Base-by-base conservation (phyloP, 148 eudicot genomes). In the Fagopyrum esculentum region DNA sequence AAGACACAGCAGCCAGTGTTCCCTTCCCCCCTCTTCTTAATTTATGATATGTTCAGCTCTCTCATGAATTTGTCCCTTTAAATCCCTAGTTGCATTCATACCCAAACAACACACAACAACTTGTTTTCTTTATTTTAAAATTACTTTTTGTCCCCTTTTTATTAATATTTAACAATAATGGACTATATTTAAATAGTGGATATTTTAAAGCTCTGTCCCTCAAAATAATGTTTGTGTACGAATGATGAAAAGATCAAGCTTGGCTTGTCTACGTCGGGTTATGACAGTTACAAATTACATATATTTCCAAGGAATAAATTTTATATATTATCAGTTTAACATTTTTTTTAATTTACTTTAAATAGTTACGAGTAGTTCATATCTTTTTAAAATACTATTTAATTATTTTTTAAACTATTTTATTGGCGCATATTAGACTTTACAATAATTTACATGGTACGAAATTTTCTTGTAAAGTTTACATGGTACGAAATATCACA, bases 111-210 rank as follows among this genome's bases (percentile, higher is more conserved):
- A 66, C 5, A 11, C 0, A 13, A 40, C 47, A 40, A 66, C 71
- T 35, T 66, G 46, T 0, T 66, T 66, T 22, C 70, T 64, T 64
- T 7, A 13, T 35, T 64, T 63, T 64, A 30, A 63, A 63, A 3
- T 30, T 63, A 63, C 69, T 35, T 63, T 49, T 12, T 64, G 70
- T 64, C 70, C 70, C 70, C 70, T 45, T 17, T 2, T 66, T 35
- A 66, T 66, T 66, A 40, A 13, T 66, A 26, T 63, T 66, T 8
- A 8, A 7, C 17, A 66, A 66, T 66, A 30, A 29, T 63, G 69
- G 69, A 29, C 69, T 63, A 6, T 60, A 60, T 35, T 60, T 60
- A 60, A 60, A 60, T 60, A 15, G 1, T 35, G 40, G 40, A 35
- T 30, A 29, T 30, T 66, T 3, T 35, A 40, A 66, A 30, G 71